A percentile compares a stretch with the other conserved stretches of the same genome.
phyloP scores from a whole-genome alignment of 1,139 yeast genomes.

The Suhomyces bolitotheri region DNA sequence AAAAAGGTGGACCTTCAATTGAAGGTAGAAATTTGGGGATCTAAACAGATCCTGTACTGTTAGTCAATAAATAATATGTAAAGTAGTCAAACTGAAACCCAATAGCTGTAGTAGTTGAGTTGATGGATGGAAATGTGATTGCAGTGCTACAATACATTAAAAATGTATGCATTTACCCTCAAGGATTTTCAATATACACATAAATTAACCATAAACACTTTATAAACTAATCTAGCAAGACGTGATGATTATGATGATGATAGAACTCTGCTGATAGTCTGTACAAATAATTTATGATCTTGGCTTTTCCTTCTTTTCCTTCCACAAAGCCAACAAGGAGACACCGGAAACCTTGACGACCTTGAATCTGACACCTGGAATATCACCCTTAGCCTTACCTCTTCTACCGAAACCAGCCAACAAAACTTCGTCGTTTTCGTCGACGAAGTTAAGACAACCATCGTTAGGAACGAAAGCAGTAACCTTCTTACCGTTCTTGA shows the following conservation, averaged over 20 bases:
- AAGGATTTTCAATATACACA: conserved; percentile 25
- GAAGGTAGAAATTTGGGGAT: conserved; percentile 69
- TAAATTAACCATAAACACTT: conserved; percentile 15
- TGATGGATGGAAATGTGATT: too few relatives aligned
- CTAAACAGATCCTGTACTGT: conserved; percentile 26
- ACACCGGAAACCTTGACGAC: conserved; percentile 99
- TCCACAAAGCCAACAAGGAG: conserved; percentile 99
- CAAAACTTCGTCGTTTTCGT: conserved; percentile 99
- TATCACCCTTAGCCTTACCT: conserved; percentile 99
- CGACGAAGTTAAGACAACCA: conserved; percentile 99
- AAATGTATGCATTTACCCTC: conserved; percentile 23
- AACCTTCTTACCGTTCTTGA: conserved; percentile 99
- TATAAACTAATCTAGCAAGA: conserved; percentile 13
- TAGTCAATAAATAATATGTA: conserved; percentile 1
- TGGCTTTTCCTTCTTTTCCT: conserved; percentile 99
- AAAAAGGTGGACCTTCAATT: conserved; percentile 74
- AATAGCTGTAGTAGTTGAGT: too few relatives aligned
- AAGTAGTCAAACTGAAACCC: not conserved
- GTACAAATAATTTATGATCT: conserved; percentile 68
- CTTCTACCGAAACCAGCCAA: conserved; percentile 99
- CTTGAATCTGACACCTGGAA: conserved; percentile 99
- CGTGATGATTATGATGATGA: conserved; percentile 13
- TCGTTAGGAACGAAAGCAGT: conserved; percentile 99
- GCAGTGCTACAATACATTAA: conserved; percentile 9
- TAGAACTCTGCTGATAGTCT: conserved; percentile 12